phyloP scores from a whole-genome alignment of 768 basidiomycete genomes.

The Hygrophoropsis aurantiaca region DNA sequence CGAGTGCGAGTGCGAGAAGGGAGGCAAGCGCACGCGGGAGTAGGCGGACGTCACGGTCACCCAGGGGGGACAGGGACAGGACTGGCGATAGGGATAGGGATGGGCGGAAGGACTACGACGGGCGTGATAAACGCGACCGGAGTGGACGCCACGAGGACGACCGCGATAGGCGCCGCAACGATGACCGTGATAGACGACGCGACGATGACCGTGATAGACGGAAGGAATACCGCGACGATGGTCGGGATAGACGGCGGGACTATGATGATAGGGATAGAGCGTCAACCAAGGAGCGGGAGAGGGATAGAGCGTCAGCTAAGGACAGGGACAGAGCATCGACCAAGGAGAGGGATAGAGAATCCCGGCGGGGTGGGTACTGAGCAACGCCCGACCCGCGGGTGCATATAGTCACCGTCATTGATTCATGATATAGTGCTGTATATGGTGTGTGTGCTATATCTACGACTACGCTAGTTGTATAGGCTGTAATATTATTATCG shows the following conservation, averaged over 20 bases:
- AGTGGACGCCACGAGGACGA: constrained; percentile 41
- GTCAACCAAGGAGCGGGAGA: no score
- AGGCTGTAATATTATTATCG: no score
- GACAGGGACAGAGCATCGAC: constrained; percentile 26
- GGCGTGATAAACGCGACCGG: no score
- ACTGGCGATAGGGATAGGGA: no score
- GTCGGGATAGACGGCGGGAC: constrained; percentile 27
- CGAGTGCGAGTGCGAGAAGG: constrained; percentile 36
- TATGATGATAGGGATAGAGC: constrained; percentile 32
- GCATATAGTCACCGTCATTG: no score
- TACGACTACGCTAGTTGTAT: no score
- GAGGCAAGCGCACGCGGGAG: constrained; percentile 38
- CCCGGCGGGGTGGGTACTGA: no score
- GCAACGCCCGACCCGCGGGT: no score
- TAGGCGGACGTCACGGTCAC: constrained; percentile 52
- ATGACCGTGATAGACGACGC: background rate
- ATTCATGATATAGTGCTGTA: no score
- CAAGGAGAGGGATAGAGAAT: no score
- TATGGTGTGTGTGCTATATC: no score
- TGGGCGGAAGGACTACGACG: background rate
- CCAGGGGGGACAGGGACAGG: constrained; percentile 24
- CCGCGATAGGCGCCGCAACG: constrained; percentile 9
- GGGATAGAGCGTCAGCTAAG: no score
- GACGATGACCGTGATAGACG: constrained; percentile 12
- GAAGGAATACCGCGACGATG: constrained; percentile 14